These are phyloP conservation scores for Penicillium sp. DNA, from an alignment of 2,329 filamentous ascomycete genomes.

Conservation along the genomic window DNA sequence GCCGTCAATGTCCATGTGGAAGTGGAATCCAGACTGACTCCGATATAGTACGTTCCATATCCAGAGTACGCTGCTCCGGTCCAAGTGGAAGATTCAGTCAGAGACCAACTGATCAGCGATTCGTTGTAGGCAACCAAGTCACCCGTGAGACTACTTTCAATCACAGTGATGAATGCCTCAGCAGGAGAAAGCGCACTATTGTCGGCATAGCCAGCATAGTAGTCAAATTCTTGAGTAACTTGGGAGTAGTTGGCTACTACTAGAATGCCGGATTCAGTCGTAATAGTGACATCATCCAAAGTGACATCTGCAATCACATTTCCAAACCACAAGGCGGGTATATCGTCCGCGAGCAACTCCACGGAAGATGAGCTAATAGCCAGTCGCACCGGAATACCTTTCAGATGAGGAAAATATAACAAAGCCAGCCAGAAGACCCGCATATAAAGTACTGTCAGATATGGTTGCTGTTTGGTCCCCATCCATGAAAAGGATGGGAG, in stretches of 20 bases:
- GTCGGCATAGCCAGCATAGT: constrained; percentile 31
- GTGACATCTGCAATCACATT: constrained; percentile 25
- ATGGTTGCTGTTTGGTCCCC: constrained; percentile 16
- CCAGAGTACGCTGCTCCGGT: constrained; percentile 16
- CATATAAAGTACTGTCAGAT: constrained; percentile 19
- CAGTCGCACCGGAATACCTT: no score
- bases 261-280: constrained; percentile 16
- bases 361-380: constrained; percentile 8
- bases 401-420: constrained; percentile 19
- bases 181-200: constrained; percentile 29
- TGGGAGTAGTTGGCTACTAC: constrained; percentile 6
- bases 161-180: constrained; percentile 23
- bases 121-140: constrained; percentile 36
- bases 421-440: constrained; percentile 30
- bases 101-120: constrained; percentile 13
- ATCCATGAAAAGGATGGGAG: constrained; percentile 28
- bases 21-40: constrained; percentile 11
- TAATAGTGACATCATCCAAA: constrained; percentile 11
- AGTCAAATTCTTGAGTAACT: constrained; percentile 27
- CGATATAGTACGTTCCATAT: constrained; percentile 5
- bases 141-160: constrained; percentile 26
- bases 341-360: constrained; percentile 12
- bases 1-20: constrained; percentile 14
- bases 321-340: constrained; percentile 34
- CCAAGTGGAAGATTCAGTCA: constrained; percentile 12